phyloP scores from a whole-genome alignment of 2,329 filamentous ascomycete genomes.

The Xylariaceae sp. region DNA sequence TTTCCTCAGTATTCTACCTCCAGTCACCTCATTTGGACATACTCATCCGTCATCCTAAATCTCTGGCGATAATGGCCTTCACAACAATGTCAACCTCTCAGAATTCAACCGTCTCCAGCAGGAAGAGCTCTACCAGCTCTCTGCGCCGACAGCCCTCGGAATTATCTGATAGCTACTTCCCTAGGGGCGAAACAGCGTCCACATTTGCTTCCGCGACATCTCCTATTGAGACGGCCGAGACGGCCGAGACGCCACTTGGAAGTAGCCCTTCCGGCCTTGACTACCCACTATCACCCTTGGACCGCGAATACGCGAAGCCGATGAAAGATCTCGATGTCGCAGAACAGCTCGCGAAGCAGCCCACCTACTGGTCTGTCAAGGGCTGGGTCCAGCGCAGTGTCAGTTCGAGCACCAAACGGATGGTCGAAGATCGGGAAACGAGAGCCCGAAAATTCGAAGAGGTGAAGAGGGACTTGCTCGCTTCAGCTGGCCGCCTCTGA shows the following conservation, averaged over 20 bases:
- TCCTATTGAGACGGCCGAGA: too few species aligned
- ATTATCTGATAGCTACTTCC: conserved; percentile 32
- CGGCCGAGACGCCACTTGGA: conserved; percentile 9
- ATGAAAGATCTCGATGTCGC: conserved; percentile 40
- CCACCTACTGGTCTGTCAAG: conserved; percentile 39
- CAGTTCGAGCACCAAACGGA: conserved; percentile 7
- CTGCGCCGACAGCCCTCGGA: conserved; percentile 28
- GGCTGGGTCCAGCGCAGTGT: conserved; percentile 39
- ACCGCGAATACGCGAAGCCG: conserved; percentile 36
- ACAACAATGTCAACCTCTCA: conserved; percentile 13
- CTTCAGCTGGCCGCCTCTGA: conserved; percentile 37
- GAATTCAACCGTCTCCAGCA: not conserved
- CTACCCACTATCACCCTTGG: conserved; percentile 40
- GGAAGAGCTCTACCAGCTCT: not conserved
- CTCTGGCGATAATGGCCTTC: not conserved
- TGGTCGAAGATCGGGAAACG: conserved; percentile 42
- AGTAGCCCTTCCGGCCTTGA: conserved; percentile 8
- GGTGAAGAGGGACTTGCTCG: conserved; percentile 55
- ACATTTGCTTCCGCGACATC: not conserved
- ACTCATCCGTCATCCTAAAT: not conserved
- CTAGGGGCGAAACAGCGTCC: conserved; percentile 12
- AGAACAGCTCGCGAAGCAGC: conserved; percentile 40
- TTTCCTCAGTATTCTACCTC: too few species aligned
- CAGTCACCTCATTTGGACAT: not conserved
- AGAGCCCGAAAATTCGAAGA: conserved; percentile 52